Evolutionary conservation across 2,329 filamentous ascomycete species (phyloP).

Genomic region (Penicillium decumbens): DNA sequence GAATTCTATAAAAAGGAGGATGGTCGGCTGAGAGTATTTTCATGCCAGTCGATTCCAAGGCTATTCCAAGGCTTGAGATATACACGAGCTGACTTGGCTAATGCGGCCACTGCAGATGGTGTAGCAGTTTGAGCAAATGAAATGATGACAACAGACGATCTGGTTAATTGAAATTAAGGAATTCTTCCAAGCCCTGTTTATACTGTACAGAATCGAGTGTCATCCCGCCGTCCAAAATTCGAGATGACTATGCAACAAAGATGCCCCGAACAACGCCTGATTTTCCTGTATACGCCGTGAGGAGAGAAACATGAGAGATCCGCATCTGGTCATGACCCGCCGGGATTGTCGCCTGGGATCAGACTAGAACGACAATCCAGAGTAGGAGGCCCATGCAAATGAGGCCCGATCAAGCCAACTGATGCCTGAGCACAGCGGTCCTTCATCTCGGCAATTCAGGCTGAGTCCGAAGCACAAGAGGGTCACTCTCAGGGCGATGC

Average conservation of each 20-base stretch:
- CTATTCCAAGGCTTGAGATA: no score
- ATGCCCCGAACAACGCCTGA: slow-evolving; percentile 24
- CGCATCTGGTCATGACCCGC: slow-evolving; percentile 1
- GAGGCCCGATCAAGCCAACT: background rate
- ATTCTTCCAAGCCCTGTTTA: slow-evolving; percentile 11
- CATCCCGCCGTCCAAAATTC: slow-evolving; percentile 12
- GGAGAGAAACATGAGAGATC: slow-evolving; percentile 13
- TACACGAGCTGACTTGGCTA: no score
- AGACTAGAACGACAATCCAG: background rate
- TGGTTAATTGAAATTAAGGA: slow-evolving; percentile 12
- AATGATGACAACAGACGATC: slow-evolving; percentile 3
- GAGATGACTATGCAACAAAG: slow-evolving; percentile 19
- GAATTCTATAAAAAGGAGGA: background rate
- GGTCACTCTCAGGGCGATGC: slow-evolving; percentile 2
- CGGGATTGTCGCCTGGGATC: background rate
- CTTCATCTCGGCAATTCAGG: background rate
- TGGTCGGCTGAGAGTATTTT: background rate
- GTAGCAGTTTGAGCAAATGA: background rate
- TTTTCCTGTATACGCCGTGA: slow-evolving; percentile 19
- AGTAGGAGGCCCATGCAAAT: background rate
- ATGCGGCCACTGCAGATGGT: background rate
- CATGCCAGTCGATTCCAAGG: background rate
- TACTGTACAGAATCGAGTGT: slow-evolving; percentile 22
- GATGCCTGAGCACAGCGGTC: background rate
- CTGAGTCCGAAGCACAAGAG: background rate